Conservation (phyloP, 2,329 filamentous ascomycete genomes). For the Myriosclerotinia duriaeana region DNA sequence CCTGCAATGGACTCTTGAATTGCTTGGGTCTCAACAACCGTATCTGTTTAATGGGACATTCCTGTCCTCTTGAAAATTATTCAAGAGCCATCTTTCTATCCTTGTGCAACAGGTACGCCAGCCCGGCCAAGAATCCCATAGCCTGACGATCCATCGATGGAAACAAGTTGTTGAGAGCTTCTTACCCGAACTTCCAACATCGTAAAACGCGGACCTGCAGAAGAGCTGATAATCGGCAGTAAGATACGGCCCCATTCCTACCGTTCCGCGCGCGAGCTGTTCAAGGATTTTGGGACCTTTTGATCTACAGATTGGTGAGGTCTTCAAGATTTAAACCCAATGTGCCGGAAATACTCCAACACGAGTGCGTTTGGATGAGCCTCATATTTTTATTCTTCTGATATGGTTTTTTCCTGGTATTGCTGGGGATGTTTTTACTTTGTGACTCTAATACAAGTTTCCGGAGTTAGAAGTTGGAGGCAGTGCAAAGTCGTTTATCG, state of each 20-base stretch:
- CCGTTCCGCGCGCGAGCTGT: constrained; percentile 1
- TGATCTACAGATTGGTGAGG: constrained; percentile 5
- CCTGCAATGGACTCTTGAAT: not conserved
- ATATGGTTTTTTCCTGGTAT: constrained; percentile 1
- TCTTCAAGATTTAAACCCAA: constrained; percentile 3
- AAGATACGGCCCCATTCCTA: constrained; percentile 8
- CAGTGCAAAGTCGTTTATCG: constrained; percentile 21
- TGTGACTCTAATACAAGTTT: constrained; percentile 1
- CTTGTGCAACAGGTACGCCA: constrained; percentile 5
- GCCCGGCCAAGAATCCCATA: constrained; percentile 5
- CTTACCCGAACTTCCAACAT: constrained; percentile 2
- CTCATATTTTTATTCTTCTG: not conserved
- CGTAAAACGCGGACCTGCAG: constrained; percentile 16
- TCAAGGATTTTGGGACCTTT: not conserved
- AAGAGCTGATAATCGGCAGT: constrained; percentile 6
- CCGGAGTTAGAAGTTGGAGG: constrained; percentile 12
- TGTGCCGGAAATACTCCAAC: constrained; percentile 8
- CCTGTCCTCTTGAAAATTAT: no score
- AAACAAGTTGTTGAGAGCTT: constrained; percentile 9
- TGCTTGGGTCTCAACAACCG: not conserved
- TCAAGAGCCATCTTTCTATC: constrained; percentile 1
- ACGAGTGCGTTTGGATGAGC: not conserved
- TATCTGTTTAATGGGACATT: not conserved
- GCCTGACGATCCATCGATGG: not conserved
- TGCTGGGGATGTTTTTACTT: not conserved